Evolutionary conservation across 768 basidiomycete species (phyloP).

Genomic region (Termitomyces sp.): DNA sequence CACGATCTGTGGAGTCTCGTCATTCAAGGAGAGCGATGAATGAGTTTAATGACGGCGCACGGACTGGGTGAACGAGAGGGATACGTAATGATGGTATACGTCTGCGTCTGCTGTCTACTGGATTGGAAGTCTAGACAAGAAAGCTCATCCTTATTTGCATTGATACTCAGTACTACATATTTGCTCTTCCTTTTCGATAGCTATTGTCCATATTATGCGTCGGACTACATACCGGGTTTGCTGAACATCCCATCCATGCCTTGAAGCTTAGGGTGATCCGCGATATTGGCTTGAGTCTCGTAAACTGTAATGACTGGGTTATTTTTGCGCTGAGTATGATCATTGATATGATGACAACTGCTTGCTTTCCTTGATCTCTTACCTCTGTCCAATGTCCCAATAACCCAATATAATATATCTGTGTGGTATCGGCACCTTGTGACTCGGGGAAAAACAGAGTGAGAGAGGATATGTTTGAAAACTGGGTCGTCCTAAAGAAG

Average conservation of each 20-base stretch:
- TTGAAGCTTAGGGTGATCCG: constrained; percentile 84
- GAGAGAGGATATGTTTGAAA: constrained; percentile 75
- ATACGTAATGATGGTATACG: constrained; percentile 21
- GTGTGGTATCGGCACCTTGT: constrained; percentile 72
- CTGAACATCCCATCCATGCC: constrained; percentile 64
- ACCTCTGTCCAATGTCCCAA: constrained; percentile 80
- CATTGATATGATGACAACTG: background rate
- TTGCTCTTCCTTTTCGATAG: background rate
- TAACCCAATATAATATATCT: constrained; percentile 83
- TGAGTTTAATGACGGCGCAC: constrained; percentile 22
- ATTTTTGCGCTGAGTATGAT: constrained; percentile 53
- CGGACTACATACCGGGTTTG: constrained; percentile 31
- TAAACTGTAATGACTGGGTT: constrained; percentile 84
- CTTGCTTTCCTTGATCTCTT: constrained; percentile 9
- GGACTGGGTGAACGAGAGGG: constrained; percentile 3
- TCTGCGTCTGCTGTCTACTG: constrained; percentile 15
- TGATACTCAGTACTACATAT: constrained; percentile 4
- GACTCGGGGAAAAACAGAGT: constrained; percentile 78
- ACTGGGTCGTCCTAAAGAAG: constrained; percentile 69
- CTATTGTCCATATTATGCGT: constrained; percentile 4
- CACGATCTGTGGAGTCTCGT: background rate
- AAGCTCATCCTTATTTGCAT: background rate
- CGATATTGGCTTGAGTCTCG: constrained; percentile 80
- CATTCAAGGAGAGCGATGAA: background rate
- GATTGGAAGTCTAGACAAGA: constrained; percentile 21